phyloP scores from a whole-genome alignment of 257 asterid genomes.

The Dorcoceras hygrometricum region DNA sequence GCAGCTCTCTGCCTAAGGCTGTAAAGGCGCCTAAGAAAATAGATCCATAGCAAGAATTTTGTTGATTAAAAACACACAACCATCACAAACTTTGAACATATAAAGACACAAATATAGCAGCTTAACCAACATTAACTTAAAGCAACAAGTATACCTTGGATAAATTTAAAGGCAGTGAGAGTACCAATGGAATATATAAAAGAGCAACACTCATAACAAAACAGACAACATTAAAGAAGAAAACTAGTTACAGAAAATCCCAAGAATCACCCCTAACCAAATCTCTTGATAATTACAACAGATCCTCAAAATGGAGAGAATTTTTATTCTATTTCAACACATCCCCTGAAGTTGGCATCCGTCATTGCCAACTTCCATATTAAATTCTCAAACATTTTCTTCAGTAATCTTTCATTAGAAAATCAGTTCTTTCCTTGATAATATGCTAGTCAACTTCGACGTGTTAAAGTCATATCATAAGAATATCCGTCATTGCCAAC shows the following conservation, averaged over 20 bases:
- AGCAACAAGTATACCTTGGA: slow-evolving; percentile 20
- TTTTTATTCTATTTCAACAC: not conserved
- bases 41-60: slow-evolving; percentile 22
- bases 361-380: not conserved
- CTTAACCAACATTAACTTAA: slow-evolving; percentile 17
- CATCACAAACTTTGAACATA: slow-evolving; percentile 5
- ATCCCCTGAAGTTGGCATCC: too few relatives aligned
- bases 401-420: not conserved
- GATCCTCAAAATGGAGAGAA: not conserved
- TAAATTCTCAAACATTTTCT: not conserved
- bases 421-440: not conserved
- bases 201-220: not conserved
- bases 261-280: not conserved
- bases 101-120: slow-evolving; percentile 3
- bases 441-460: not conserved
- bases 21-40: slow-evolving; percentile 56
- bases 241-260: not conserved
- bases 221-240: not conserved
- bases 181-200: not conserved
- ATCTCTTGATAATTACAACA: not conserved
- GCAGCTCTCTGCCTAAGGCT: slow-evolving; percentile 48
- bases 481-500: not conserved
- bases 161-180: not conserved
- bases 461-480: not conserved
- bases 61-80: slow-evolving; percentile 15